Percentiles rank a stretch among this genome's conserved stretches.
Evolutionary conservation across 495 filamentous ascomycete genomes (phyloP).

Genomic region (Clohesyomyces aquaticus): DNA sequence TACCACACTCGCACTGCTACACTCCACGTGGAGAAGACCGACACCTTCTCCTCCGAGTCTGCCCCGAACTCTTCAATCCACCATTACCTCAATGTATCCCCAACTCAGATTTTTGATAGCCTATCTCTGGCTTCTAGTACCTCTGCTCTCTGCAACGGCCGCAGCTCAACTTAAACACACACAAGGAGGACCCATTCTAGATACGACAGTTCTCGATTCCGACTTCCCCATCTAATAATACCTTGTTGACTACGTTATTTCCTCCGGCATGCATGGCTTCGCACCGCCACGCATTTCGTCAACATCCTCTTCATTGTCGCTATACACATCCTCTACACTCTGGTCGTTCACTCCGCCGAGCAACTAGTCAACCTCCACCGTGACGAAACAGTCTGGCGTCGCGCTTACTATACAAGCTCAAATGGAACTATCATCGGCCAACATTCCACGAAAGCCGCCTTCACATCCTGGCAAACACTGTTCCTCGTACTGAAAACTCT

Average conservation of each 20-base stretch:
- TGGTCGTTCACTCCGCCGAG: slow-evolving; percentile 53
- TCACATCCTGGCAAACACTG: slow-evolving; percentile 51
- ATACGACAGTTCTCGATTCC: no score
- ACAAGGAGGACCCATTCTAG: no score
- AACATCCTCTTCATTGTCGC: slow-evolving; percentile 24
- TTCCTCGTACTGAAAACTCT: slow-evolving; percentile 50
- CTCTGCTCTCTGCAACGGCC: background rate
- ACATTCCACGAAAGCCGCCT: slow-evolving; percentile 46
- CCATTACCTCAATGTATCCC: background rate
- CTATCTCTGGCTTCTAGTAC: slow-evolving; percentile 15
- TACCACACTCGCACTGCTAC: slow-evolving; percentile 36
- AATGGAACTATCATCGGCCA: slow-evolving; percentile 10
- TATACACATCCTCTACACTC: slow-evolving; percentile 47
- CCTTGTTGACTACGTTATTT: no score
- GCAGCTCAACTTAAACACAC: background rate
- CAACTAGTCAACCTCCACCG: slow-evolving; percentile 53
- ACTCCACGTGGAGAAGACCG: background rate
- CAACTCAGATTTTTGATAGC: background rate
- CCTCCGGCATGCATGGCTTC: background rate
- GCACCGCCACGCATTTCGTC: slow-evolving; percentile 42
- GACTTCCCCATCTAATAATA: no score
- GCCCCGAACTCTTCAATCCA: background rate
- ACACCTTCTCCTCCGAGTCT: background rate
- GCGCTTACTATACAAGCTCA: slow-evolving; percentile 11
- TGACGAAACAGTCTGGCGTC: slow-evolving; percentile 52